Base-by-base conservation (phyloP, 1,284 basidiomycete species). In the Fomes fomentarius region DNA sequence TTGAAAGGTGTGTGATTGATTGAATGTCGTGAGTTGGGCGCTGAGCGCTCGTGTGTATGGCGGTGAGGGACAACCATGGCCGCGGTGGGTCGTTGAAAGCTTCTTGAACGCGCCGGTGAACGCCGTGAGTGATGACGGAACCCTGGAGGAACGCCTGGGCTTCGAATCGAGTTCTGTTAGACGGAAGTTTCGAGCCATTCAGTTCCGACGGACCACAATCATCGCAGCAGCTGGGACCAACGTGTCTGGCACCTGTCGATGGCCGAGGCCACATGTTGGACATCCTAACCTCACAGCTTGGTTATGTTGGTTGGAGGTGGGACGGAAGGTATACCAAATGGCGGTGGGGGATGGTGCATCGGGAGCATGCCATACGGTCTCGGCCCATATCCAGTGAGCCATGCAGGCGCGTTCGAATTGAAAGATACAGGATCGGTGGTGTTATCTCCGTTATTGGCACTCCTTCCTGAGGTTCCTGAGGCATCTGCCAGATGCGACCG, bases 261-360 rank as follows among this genome's bases (percentile, higher is more conserved):
- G 35, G 14, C 12, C 7, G 15, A 40, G 21, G 8, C 17, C n/a
- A 21, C 19, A 28, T 21, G 21, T 21, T 17, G n/a, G 24, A 35
- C 24, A 15, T n/a, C 14, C 30, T 17, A 4, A n/a, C 33, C n/a
- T 60, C 53, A 61, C 19, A 61, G 47, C 43, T 61, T 61, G 37
- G 60, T 56, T 33, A 57, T 61, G 30, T 57, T 57, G 26, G 59
- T 54, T 2, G 56, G 54, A 9, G 42, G 49, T 14, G 54, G 54
- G 1, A 50, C 37, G 22, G 40, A 54, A 2, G 60, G 39, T 24
- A 54, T 42, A 10, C 56, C 60, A 11, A 56, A 53, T 7, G 52
- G 46, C 15, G 56, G 51, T 10, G 48, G 46, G 5, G 50, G 37
- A 42, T 41, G 47, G 30, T 58, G 57, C 34, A 57, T 25, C 9